A percentile compares a stretch with the other conserved stretches of the same genome.
Evolutionary conservation across 805 yeast species (phyloP).

Genomic region (Tetrapisispora arboricola): DNA sequence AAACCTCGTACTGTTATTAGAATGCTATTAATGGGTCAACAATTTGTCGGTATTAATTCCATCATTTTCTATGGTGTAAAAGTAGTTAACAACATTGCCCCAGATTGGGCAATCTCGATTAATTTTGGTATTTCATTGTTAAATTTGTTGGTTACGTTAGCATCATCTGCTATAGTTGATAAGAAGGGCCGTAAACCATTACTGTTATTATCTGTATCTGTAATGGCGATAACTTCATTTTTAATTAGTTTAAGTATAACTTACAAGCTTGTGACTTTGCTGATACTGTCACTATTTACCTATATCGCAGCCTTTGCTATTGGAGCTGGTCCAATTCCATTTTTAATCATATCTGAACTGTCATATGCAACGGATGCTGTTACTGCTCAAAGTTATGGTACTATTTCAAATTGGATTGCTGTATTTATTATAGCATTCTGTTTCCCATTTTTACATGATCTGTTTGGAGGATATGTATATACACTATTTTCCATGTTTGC

Average conservation of each 20-base stretch:
- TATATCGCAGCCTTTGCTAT: conserved; percentile 82
- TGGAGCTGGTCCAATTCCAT: conserved; percentile 95
- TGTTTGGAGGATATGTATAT: conserved; percentile 72
- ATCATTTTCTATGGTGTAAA: conserved; percentile 90
- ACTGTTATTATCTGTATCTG: conserved; percentile 49
- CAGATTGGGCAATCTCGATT: conserved; percentile 57
- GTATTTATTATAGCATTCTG: conserved; percentile 72
- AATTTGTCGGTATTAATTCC: conserved; percentile 85
- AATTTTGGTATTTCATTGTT: conserved; percentile 68
- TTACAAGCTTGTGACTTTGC: conserved; percentile 34
- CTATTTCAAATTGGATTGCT: conserved; percentile 82
- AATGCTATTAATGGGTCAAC: conserved; percentile 73
- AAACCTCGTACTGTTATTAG: conserved; percentile 59
- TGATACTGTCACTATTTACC: conserved; percentile 54
- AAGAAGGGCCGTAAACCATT: conserved; percentile 64
- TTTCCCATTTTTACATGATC: conserved; percentile 62
- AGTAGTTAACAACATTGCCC: conserved; percentile 61
- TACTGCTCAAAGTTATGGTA: conserved; percentile 87
- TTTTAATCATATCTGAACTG: conserved; percentile 78
- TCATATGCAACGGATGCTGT: conserved; percentile 70
- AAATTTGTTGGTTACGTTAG: conserved; percentile 64
- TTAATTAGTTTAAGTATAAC: conserved; percentile 60
- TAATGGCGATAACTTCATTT: conserved; percentile 59
- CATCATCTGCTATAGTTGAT: conserved; percentile 70
- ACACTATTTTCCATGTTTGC: conserved; percentile 57